Percentiles rank a stretch among this genome's conserved stretches.
These are phyloP conservation scores for Trametes pubescens DNA, from an alignment of 1,284 basidiomycete species.

Conservation along the genomic window DNA sequence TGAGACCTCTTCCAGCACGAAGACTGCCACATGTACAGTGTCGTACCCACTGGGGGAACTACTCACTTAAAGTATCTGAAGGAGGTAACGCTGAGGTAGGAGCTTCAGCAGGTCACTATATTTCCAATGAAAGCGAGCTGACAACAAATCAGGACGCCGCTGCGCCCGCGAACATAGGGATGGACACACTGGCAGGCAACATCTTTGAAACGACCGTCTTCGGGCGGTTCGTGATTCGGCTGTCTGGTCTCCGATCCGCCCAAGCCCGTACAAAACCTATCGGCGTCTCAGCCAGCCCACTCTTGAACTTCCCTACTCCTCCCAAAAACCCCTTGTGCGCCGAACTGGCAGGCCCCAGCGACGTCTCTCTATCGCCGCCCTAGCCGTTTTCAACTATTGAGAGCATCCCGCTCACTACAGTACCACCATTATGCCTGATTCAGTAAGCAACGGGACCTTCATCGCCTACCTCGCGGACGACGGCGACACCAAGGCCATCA, in stretches of 20 bases:
- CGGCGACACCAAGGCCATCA: conserved; percentile 8
- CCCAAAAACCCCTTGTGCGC: neutral
- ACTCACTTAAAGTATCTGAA: too few relatives aligned
- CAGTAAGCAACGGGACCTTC: conserved; percentile 1
- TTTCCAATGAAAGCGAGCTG: neutral
- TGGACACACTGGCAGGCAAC: neutral
- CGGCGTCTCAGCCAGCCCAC: neutral
- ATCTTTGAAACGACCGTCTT: neutral
- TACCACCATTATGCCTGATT: conserved; percentile 9
- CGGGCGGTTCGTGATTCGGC: neutral
- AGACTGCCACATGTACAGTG: neutral
- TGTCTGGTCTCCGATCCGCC: neutral
- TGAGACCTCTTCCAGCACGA: neutral
- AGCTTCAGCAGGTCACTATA: too few relatives aligned
- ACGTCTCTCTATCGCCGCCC: neutral
- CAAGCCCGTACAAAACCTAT: conserved; percentile 3
- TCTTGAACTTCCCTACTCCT: neutral
- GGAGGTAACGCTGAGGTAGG: neutral
- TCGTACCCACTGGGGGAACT: too few relatives aligned
- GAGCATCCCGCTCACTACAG: neutral
- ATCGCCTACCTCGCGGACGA: conserved; percentile 13
- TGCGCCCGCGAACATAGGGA: neutral
- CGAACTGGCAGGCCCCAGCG: neutral
- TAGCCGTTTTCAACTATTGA: neutral
- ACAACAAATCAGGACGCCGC: neutral